These are phyloP conservation scores for Xeromyces bisporus DNA, from an alignment of 495 filamentous ascomycete genomes.

Conservation along the genomic window DNA sequence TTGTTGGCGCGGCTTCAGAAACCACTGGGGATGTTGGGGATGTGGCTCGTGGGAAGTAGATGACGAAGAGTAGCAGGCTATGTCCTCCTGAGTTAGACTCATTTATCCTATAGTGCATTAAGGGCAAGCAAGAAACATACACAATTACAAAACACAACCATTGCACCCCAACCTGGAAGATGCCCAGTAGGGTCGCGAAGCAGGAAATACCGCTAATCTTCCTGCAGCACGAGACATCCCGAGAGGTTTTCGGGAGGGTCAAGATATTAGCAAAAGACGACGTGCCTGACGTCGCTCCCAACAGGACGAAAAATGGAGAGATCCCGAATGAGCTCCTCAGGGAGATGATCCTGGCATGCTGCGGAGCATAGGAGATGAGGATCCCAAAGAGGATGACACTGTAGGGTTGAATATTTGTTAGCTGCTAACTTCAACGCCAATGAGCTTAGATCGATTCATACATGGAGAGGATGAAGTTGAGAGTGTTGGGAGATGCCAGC, in stretches of 20 bases:
- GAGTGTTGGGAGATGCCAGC: conserved; percentile 30
- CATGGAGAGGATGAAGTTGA: conserved; percentile 48
- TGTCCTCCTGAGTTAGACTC: background rate
- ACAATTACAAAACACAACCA: conserved; percentile 86
- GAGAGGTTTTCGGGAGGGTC: conserved; percentile 55
- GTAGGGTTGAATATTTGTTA: too few species aligned
- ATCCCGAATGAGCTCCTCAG: conserved; percentile 87
- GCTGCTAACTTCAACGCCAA: too few species aligned
- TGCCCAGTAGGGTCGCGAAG: conserved; percentile 65
- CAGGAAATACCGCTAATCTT: conserved; percentile 68
- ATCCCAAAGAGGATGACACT: conserved; percentile 84
- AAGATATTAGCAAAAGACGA: conserved; percentile 84
- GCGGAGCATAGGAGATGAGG: conserved; percentile 82
- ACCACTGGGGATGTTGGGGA: conserved; percentile 21
- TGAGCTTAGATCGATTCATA: too few species aligned
- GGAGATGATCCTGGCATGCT: conserved; percentile 78
- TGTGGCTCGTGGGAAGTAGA: conserved; percentile 60
- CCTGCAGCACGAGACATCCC: conserved; percentile 70
- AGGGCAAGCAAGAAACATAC: conserved; percentile 31
- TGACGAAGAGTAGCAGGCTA: conserved; percentile 70
- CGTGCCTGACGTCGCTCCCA: conserved; percentile 77
- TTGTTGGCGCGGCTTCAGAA: conserved; percentile 12
- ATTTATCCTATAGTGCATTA: background rate
- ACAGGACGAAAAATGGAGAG: conserved; percentile 81
- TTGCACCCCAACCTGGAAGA: conserved; percentile 77